Conservation (phyloP, 176 grass and related monocot genomes). For the Oryza glumipatula region DNA sequence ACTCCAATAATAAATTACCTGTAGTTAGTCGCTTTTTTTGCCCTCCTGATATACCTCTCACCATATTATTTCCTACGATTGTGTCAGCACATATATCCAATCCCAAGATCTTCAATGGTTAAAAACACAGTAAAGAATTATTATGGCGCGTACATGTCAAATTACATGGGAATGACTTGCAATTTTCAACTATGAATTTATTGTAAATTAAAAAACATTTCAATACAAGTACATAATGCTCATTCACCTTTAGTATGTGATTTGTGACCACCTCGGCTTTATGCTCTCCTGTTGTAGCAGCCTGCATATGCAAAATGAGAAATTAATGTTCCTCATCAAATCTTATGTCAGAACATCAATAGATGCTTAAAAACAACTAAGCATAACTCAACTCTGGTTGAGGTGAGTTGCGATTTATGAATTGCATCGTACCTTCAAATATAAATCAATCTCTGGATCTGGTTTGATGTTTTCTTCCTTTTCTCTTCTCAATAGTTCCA, state of each 20-base stretch:
- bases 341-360: neutral
- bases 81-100: constrained; percentile 85
- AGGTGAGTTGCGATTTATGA: neutral
- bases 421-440: neutral
- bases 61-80: constrained; percentile 74
- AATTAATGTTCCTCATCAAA: neutral
- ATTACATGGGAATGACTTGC: neutral
- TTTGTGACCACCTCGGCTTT: constrained; percentile 78
- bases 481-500: constrained; percentile 77
- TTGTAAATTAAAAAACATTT: neutral
- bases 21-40: constrained; percentile 51
- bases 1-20: constrained; percentile 49
- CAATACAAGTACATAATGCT: neutral
- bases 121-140: neutral
- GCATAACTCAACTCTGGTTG: neutral
- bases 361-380: neutral
- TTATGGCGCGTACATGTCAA: neutral
- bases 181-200: neutral
- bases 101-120: constrained; percentile 58
- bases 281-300: constrained; percentile 66
- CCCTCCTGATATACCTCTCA: constrained; percentile 74
- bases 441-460: constrained; percentile 71
- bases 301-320: constrained; percentile 38
- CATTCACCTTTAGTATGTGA: constrained; percentile 73
- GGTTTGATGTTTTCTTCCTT: constrained; percentile 80